Evolutionary conservation across 495 filamentous ascomycete species (phyloP), one percentile per base, ranked within the genome.

Genomic region (Paragyromitra xinjiangensis): DNA sequence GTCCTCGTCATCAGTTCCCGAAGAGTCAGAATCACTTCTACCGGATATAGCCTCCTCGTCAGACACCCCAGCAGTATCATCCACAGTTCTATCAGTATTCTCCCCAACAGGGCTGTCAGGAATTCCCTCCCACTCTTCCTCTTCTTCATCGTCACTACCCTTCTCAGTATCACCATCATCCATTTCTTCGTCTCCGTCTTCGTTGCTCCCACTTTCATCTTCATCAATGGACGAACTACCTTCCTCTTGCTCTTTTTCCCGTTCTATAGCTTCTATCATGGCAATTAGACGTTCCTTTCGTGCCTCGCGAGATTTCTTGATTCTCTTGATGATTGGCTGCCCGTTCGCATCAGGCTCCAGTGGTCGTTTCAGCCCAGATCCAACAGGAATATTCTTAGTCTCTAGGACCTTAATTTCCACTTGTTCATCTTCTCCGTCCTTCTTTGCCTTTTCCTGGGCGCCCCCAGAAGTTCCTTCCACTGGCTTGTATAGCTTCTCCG

Each of bases 311-410:
- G 83, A 81, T 40, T 82, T 86, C 63, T 86, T 87, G 69, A 87
- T 83, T 83, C 92, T 97, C 75, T 92, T 92, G 64, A 98, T 88
- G 12, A 96, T 84, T 1, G 94, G 95, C 48, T 88, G 90, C 5
- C 94, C 94, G 62, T 89, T 89, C 14, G 91, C 87, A 74, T 93
- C 93, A 6, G 91, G 59, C 40, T 97, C 92, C 22, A 98, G 86
- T 16, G 94, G 92, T 61, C 94, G 89, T 81, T 98, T 98, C 63
- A 99, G 83, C 8, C 95, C 95, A 80, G 90, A 91, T 42, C 95
- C 95, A 74, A 90, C 81, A 69, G 82, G 56, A 22, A 83, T 66
- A n/a, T 80, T 73, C 39, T 65, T 64, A 16, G 56, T 44, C 9
- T n/a, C 53, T 26, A 37, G n/a, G 26, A 75, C 70, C 58, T 39